Conservation (phyloP, 2,329 filamentous ascomycete species). For the Sclerotiophoma versabilis region DNA sequence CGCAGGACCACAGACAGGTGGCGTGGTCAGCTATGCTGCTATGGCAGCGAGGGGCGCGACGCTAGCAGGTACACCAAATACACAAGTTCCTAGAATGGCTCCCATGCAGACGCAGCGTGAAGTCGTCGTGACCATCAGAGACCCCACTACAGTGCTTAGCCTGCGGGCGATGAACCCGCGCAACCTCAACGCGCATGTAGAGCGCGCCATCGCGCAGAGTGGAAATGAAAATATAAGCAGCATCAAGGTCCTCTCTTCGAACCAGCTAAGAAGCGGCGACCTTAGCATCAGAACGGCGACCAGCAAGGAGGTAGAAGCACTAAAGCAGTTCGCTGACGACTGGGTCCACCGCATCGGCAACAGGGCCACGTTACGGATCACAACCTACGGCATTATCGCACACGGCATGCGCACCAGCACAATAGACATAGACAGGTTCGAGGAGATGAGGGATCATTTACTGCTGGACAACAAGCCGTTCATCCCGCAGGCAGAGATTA, state of each 20-base stretch:
- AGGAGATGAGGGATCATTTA: slow-evolving; percentile 22
- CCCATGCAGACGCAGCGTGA: slow-evolving; percentile 22
- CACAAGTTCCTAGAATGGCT: background rate
- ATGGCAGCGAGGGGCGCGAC: background rate
- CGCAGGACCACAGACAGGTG: background rate
- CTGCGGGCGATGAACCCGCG: slow-evolving; percentile 20
- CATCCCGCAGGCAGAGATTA: slow-evolving; percentile 21
- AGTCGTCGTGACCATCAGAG: slow-evolving; percentile 25
- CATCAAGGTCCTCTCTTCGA: slow-evolving; percentile 24
- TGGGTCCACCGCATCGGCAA: slow-evolving; percentile 18
- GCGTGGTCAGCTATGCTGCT: background rate
- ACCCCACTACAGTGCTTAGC: slow-evolving; percentile 21
- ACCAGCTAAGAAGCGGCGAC: slow-evolving; percentile 31
- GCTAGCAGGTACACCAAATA: background rate
- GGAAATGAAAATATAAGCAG: slow-evolving; percentile 26
- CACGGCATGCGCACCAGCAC: slow-evolving; percentile 25
- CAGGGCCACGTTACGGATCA: slow-evolving; percentile 12
- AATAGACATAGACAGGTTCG: slow-evolving; percentile 22
- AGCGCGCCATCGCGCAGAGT: slow-evolving; percentile 24
- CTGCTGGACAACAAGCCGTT: slow-evolving; percentile 27
- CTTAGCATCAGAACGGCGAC: slow-evolving; percentile 24
- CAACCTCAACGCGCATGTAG: slow-evolving; percentile 23
- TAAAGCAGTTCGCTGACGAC: slow-evolving; percentile 22
- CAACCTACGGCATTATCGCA: slow-evolving; percentile 20
- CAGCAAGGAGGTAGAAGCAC: background rate